phyloP scores from a whole-genome alignment of 2,329 filamentous ascomycete genomes.

The Sarocladiaceae sp. region DNA sequence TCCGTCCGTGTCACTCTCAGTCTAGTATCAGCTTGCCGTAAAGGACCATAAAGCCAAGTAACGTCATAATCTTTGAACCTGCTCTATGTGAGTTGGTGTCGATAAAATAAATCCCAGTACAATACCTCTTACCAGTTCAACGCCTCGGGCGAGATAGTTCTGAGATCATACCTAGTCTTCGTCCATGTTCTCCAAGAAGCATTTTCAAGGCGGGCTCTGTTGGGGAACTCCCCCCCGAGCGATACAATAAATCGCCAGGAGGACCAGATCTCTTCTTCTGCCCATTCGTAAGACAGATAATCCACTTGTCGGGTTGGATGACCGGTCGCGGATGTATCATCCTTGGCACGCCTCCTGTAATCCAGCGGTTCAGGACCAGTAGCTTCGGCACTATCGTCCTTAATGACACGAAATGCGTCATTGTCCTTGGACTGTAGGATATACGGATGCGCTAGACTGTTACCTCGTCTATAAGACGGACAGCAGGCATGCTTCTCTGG shows the following conservation, averaged over 20 bases:
- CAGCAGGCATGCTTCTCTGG: constrained; percentile 42
- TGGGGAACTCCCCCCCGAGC: constrained; percentile 70
- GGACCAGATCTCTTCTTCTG: constrained; percentile 93
- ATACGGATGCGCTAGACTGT: constrained; percentile 42
- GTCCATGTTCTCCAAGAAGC: constrained; percentile 97
- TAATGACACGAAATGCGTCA: constrained; percentile 45
- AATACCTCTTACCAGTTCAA: constrained; percentile 83
- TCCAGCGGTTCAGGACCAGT: constrained; percentile 54
- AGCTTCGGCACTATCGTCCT: constrained; percentile 45
- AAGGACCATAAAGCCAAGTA: constrained; percentile 92
- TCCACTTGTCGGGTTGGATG: constrained; percentile 87
- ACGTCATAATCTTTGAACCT: constrained; percentile 98
- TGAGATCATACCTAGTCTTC: constrained; percentile 80
- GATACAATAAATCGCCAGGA: constrained; percentile 92
- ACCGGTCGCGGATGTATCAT: constrained; percentile 69
- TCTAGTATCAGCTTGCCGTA: constrained; percentile 54
- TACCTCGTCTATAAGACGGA: constrained; percentile 39
- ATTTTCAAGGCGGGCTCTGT: constrained; percentile 81
- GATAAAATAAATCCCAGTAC: no score
- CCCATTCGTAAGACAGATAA: constrained; percentile 89
- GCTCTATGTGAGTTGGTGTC: constrained; percentile 10
- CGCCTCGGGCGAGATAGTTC: constrained; percentile 83
- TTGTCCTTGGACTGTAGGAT: constrained; percentile 45
- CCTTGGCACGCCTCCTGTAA: constrained; percentile 57
- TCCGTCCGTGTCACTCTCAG: constrained; percentile 20